Evolutionary conservation across 1,139 yeast species (phyloP), one percentile per base, ranked within the genome.

Genomic region (Casaregolazyma suthepensis): DNA sequence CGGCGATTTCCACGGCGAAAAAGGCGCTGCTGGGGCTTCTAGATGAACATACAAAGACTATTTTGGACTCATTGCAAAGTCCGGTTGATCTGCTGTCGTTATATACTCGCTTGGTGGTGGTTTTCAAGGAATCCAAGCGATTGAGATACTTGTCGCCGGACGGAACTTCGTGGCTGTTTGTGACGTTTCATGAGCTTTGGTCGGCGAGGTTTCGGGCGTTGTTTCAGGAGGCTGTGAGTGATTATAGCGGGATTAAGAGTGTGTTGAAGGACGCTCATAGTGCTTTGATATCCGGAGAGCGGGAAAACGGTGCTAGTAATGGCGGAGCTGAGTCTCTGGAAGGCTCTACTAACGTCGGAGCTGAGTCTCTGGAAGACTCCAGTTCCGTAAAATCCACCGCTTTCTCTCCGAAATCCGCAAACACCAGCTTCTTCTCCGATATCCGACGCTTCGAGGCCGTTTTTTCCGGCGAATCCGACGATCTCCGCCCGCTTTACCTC

Each of bases 121-220:
- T 60, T 5, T 51, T 61, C 40, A 55, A 61, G n/a, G 62, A 58
- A 15, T 54, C 57, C 40, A 35, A 54, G 10, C 55, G 57, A 5
- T 50, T 61, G 35, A 56, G 61, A 23, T 45, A 55, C 9, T 51
- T 61, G 6, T 48, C 54, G 17, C 20, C 38, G 15, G 47, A 48
- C 6, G 50, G 42, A 10, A 38, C 37, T n/a, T 45, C 59, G 2
- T 59, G 60, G 57, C 54, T 59, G 50, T 53, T 53, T 29, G 51
- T 52, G 1, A 47, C 47, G 7, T 58, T 63, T 52, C 56, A 58
- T n/a, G 42, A 46, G 4, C 48, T 46, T 5, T 63, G 67, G 67
- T 50, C 45, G 7, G 46, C 37, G 7, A 53, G 60, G 40, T 62
- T 63, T 46, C 50, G 52, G 15, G 45, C 29, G 1, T 46, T 49